Evolutionary conservation across 208 protist species (phyloP), one percentile per base, ranked within the genome.

Genomic region (Crithidia expoeki): DNA sequence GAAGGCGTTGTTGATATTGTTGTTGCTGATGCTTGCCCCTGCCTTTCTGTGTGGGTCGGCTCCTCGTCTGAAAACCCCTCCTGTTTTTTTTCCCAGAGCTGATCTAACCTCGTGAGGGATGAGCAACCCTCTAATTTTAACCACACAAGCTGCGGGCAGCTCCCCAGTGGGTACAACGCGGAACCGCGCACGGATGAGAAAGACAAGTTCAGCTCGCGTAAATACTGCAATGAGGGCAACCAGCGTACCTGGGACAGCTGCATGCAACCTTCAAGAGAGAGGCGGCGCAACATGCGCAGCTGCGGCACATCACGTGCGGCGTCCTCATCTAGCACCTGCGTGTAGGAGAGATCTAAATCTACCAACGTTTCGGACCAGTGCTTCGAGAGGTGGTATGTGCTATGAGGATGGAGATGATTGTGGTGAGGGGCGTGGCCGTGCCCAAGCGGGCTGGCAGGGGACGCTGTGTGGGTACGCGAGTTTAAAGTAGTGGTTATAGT

Each of bases 331-430:
- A 49, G 52, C 14, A 90, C 63, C 33, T 79, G 67, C 0, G 84
- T 90, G 69, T 82, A 90, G 28, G 84, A 86, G 32, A 90, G 75
- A 33, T 90, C 81, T 0, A 90, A 58, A 33, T 90, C 78, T 0
- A 76, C 40, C 10, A 90, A 59, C 17, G 84, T 81, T 23, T 78
- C 52, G 0, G 80, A 61, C 74, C 81, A 86, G 69, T 61, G 30
- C 14, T 69, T 38, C 16, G 49, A 61, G 30, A 10, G 23, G 14
- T 33, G 57, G 2, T 21, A n/a, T n/a, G n/a, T n/a, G n/a, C n/a
- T n/a, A n/a, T n/a, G n/a, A n/a, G n/a, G n/a, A n/a, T n/a, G 16
- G 10, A 14, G 63, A 34, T 30, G 21, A 27, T 14, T 44, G 38
- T 44, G 38, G 38, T 44, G 38, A 14, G 10, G 38, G 38, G 7